Evolutionary conservation across 2,329 filamentous ascomycete genomes (phyloP).

Genomic region (Xylariaceae sp.): DNA sequence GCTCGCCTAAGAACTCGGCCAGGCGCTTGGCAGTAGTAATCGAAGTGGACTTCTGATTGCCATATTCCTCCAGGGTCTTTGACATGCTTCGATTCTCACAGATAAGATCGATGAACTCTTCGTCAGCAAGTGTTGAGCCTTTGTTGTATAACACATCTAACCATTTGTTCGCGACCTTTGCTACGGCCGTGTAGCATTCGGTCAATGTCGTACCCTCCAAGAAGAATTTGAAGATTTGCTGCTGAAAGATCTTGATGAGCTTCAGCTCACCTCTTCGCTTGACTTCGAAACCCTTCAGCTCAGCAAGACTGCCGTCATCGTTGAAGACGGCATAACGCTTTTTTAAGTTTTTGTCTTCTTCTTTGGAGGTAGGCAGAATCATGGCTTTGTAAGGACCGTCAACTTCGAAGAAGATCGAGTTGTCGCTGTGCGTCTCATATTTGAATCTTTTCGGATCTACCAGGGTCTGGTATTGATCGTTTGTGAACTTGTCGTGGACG

Average conservation of each 20-base stretch:
- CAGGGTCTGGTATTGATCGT: conserved; percentile 94
- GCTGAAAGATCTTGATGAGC: conserved; percentile 99
- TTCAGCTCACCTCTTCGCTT: conserved; percentile 97
- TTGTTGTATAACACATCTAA: conserved; percentile 89
- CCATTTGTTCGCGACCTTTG: conserved; percentile 94
- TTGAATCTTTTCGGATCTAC: conserved; percentile 75
- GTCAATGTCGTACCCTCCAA: conserved; percentile 82
- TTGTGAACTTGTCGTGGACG: conserved; percentile 92
- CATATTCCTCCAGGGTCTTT: conserved; percentile 96
- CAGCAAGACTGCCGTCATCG: conserved; percentile 90
- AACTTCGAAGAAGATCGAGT: conserved; percentile 99
- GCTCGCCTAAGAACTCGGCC: conserved; percentile 93
- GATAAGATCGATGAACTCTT: conserved; percentile 99
- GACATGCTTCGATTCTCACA: conserved; percentile 98
- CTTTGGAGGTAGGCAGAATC: conserved; percentile 95
- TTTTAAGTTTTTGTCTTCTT: conserved; percentile 99
- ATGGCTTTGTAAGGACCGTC: conserved; percentile 97
- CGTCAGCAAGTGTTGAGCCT: conserved; percentile 85
- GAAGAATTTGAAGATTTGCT: conserved; percentile 99
- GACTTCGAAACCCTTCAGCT: conserved; percentile 95
- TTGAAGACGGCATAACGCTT: conserved; percentile 99
- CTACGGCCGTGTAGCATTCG: conserved; percentile 88
- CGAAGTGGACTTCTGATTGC: conserved; percentile 93
- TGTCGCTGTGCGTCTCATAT: conserved; percentile 97
- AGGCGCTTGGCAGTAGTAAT: conserved; percentile 95